Base-by-base conservation (phyloP, 2,329 filamentous ascomycete genomes). In the Cordyceps tenuipes region DNA sequence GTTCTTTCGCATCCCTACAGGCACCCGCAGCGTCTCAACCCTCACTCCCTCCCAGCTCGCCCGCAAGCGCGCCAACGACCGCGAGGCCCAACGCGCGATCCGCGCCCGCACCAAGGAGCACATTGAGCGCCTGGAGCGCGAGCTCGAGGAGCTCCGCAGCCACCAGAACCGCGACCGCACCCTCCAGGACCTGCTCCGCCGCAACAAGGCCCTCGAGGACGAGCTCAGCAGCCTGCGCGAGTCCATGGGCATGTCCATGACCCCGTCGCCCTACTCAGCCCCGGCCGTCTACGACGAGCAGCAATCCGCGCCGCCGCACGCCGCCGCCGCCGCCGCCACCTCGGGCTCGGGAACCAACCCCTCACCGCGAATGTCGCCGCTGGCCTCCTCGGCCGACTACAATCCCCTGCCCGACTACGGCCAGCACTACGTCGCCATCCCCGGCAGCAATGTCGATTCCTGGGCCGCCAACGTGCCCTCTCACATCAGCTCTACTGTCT, bases 41-140 rank as follows among this genome's bases (percentile, higher is more conserved):
- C 80, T 96, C 70, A 95, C 90, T 12, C 89, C 91, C 6, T 89
- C 92, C 63, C 92, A 96, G 74, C 82, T 96, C 62, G 90, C 88
- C 34, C 89, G 91, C 73, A 97, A 96, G 78, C 82, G 92, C 64
- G 90, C 90, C 68, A 96, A 96, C 76, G 91, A 96, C 72, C 84
- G 91, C 63, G 90, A 96, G 73, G 91, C 91, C 47, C 91, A 96
- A 75, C 83, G 91, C 54, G 90, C 89, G 47, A 96, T 96, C 64
- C 82, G 91, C 54, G 89, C 91, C 72, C 83, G 91, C 66, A 96
- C 91, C 44, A 93, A 91, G 76, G 84, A 88, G 68, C 89, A 91
- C 71, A 96, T 96, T 67, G 90, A 94, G 69, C 79, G 79, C 23
- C 77, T 96, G 55, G 89, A 95, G 75, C 79, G 79, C 64, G 84